Conservation (phyloP, 169 alveolate species). For the Hepatocystis sp. region DNA sequence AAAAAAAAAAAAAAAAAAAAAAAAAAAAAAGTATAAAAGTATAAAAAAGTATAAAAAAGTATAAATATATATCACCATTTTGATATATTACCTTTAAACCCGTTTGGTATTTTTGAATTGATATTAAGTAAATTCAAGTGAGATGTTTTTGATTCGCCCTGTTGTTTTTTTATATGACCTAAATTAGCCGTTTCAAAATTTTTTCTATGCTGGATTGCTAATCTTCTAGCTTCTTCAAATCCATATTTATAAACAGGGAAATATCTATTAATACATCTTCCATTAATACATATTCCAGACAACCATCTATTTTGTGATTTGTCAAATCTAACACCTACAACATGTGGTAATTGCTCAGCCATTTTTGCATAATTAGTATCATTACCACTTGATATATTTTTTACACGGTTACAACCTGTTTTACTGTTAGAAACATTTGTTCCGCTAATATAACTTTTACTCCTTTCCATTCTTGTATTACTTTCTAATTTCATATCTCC, state of each 20-base stretch:
- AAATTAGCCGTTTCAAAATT: conserved; percentile 77
- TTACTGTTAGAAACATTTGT: conserved; percentile 7
- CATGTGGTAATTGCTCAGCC: conserved; percentile 75
- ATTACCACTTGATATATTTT: conserved; percentile 30
- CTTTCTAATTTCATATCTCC: conserved; percentile 52
- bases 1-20: not conserved
- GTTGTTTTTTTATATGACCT: conserved; percentile 67
- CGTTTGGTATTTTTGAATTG: conserved; percentile 71
- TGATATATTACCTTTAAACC: conserved; percentile 57
- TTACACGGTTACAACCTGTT: conserved; percentile 9
- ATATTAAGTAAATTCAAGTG: conserved; percentile 50
- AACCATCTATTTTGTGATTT: conserved; percentile 88
- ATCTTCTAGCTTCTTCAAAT: conserved; percentile 81
- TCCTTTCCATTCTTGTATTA: conserved; percentile 15
- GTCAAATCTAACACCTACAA: conserved; percentile 86
- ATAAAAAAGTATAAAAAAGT: too few relatives aligned
- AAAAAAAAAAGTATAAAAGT: not conserved
- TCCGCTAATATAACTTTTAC: conserved; percentile 11
- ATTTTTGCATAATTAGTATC: conserved; percentile 76
- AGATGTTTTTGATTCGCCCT: conserved; percentile 73
- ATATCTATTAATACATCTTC: conserved; percentile 80
- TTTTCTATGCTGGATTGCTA: conserved; percentile 84
- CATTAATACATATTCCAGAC: conserved; percentile 79
- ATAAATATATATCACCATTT: too few relatives aligned
- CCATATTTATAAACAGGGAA: conserved; percentile 84